Conservation (phyloP, 2,329 filamentous ascomycete genomes). For the Colletotrichum eleusines region DNA sequence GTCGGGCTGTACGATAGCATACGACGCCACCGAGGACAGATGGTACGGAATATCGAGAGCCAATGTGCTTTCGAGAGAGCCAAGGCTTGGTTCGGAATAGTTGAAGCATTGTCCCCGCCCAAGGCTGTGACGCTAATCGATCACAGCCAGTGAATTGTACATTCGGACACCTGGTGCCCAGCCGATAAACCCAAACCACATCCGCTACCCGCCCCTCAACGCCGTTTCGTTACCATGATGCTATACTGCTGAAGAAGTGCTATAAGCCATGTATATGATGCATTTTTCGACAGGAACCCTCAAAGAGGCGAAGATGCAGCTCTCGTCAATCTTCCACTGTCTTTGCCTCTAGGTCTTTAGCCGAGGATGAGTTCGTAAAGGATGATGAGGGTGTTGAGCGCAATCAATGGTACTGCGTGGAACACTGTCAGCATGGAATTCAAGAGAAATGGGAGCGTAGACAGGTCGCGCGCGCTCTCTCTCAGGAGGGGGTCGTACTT, state of each 20-base stretch:
- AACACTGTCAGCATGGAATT: background rate
- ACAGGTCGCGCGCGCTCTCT: background rate
- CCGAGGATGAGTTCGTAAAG: conserved; percentile 84
- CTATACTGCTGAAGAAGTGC: conserved; percentile 21
- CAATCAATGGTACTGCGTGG: conserved; percentile 82
- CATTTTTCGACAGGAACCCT: background rate
- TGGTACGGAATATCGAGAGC: conserved; percentile 15
- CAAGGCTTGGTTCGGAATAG: conserved; percentile 3
- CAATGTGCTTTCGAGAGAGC: conserved; percentile 8
- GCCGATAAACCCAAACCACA: conserved; percentile 21
- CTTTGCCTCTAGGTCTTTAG: conserved; percentile 50
- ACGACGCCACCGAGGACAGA: conserved; percentile 15
- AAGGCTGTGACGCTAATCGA: conserved; percentile 4
- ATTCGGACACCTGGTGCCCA: background rate
- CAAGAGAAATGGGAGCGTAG: background rate
- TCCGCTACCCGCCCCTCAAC: conserved; percentile 22
- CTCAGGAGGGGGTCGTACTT: conserved; percentile 64
- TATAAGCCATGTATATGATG: conserved; percentile 15
- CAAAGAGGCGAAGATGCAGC: conserved; percentile 12
- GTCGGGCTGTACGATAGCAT: conserved; percentile 37
- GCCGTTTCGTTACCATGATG: conserved; percentile 39
- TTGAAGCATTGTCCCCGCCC: conserved; percentile 9
- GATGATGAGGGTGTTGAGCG: conserved; percentile 85
- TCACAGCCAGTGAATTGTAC: background rate
- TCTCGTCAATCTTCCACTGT: background rate